Evolutionary conservation across 2,329 filamentous ascomycete genomes (phyloP), one percentile per base, ranked within the genome.

Genomic region (Diaporthe velutina): DNA sequence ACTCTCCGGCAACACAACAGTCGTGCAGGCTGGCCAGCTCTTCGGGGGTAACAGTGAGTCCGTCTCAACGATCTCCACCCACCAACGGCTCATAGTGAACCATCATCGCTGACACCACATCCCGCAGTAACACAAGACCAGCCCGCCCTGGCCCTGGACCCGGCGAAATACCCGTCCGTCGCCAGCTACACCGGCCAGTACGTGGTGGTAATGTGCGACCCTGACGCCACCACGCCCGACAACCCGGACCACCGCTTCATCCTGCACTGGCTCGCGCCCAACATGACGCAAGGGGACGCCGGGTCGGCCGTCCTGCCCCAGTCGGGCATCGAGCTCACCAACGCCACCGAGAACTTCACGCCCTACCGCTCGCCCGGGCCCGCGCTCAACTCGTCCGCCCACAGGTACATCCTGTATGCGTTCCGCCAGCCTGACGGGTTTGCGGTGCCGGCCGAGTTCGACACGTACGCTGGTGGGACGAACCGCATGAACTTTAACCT

Each of bases 401-500:
- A 76, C 60, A 55, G 74, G 50, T 76, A 76, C 68, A 76, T 76
- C 54, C 42, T 76, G 38, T 76, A 76, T 54, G 68, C 74, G 42
- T 76, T 74, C 45, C 38, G 55, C 25, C 72, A 76, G 60, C 74
- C 74, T 6, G 35, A 45, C 12, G 48, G 19, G 60, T 74, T 76
- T 35, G 57, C 42, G 33, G 33, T 76, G 33, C 74, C 74, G 17
- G n/a, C 9, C 2, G 28, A 50, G 33, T 76, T 61, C 22, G 28
- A 64, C 10, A 55, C 54, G 30, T 70, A 70, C n/a, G 52, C 25
- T 1, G 71, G 72, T 45, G 60, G 67, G 19, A 45, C 48, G 42
- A 76, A 74, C 72, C 72, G 74, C 55, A 40, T 42, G 54, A 19
- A 13, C 1, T 74, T 76, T 45, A 70, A 76, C 68, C 64, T 76